Base-by-base conservation (phyloP, 2,329 filamentous ascomycete genomes). In the Rhynchosporium agropyri region DNA sequence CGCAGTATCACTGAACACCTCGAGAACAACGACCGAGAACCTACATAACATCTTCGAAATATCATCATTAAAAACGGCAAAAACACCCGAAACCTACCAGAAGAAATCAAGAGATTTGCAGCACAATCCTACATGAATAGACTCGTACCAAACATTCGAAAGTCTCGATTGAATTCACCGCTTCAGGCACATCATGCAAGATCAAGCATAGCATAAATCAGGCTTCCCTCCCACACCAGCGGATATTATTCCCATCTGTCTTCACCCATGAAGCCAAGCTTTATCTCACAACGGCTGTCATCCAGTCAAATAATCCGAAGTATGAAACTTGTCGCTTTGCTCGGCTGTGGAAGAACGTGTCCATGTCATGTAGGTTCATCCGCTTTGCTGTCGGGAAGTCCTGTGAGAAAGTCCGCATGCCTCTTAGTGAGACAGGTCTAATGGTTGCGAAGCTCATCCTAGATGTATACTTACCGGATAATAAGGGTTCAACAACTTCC, bases 221-320 rank as follows among this genome's bases (percentile, higher is more conserved):
- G 29, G 13, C 51, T 29, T n/a, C 51, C 51, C 10, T 12, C 15
- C 4, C 42, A 43, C 42, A 6, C 42, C 42, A 43, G 20, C 20
- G 20, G 20, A 20, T 20, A 43, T 13, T n/a, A 43, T 15, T 43
- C 13, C 7, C 15, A n/a, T 12, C 42, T 43, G n/a, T 12, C 36
- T 40, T 42, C 33, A 28, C 15, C 33, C 15, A n/a, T 38, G 33
- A 54, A 51, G 28, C 20, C 51, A 36, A 55, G 43, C 36, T 10
- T 20, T 26, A 55, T 29, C 51, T 55, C 42, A 55, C 51, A 55
- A 55, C 51, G 51, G 51, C 51, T 55, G 51, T 43, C 51, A 55
- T 28, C 51, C 51, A 55, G 36, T 55, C 51, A 38, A 55, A 55
- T 20, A 36, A 55, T 55, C 51, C 51, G 51, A 55, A 40, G 29